Percentiles rank a stretch among this genome's conserved stretches.
These are phyloP conservation scores for Populus euphratica DNA, from an alignment of 345 rosid species.

Conservation along the genomic window DNA sequence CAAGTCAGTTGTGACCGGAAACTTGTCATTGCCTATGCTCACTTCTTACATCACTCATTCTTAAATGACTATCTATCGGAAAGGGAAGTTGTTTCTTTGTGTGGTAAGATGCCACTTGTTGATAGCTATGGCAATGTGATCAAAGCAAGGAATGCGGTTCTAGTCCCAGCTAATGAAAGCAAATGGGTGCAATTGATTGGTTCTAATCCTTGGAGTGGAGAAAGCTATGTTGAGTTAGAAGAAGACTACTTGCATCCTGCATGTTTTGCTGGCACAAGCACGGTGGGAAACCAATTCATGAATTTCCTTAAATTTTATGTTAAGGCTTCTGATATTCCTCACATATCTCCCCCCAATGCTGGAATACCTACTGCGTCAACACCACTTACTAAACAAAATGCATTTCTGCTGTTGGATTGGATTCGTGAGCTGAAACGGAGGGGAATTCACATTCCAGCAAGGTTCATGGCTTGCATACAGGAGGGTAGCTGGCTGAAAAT, in stretches of 20 bases:
- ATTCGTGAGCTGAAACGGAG: constrained; percentile 14
- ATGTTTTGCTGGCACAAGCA: constrained; percentile 36
- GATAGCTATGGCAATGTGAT: constrained; percentile 43
- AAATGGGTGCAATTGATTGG: constrained; percentile 53
- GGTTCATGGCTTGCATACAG: constrained; percentile 46
- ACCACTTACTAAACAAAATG: constrained; percentile 49
- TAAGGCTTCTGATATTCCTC: constrained; percentile 50
- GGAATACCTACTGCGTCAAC: constrained; percentile 46
- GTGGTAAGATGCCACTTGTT: constrained; percentile 48
- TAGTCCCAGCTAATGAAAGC: constrained; percentile 64
- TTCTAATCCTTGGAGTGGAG: constrained; percentile 53
- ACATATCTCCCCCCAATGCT: constrained; percentile 50
- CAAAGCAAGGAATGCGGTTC: constrained; percentile 30
- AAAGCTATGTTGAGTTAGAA: constrained; percentile 44
- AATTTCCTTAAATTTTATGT: constrained; percentile 34
- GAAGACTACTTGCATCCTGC: constrained; percentile 45
- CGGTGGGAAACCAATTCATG: constrained; percentile 31
- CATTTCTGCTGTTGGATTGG: constrained; percentile 62
- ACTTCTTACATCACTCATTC: constrained; percentile 51
- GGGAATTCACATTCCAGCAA: constrained; percentile 25
- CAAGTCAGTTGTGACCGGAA: constrained; percentile 25
- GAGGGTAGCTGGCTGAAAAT: constrained; percentile 62
- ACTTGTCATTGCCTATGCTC: constrained; percentile 46
- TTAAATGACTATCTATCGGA: constrained; percentile 16
- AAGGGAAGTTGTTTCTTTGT: constrained; percentile 20